phyloP scores from a whole-genome alignment of 345 rosid genomes.

The Aquilaria malaccensis region DNA sequence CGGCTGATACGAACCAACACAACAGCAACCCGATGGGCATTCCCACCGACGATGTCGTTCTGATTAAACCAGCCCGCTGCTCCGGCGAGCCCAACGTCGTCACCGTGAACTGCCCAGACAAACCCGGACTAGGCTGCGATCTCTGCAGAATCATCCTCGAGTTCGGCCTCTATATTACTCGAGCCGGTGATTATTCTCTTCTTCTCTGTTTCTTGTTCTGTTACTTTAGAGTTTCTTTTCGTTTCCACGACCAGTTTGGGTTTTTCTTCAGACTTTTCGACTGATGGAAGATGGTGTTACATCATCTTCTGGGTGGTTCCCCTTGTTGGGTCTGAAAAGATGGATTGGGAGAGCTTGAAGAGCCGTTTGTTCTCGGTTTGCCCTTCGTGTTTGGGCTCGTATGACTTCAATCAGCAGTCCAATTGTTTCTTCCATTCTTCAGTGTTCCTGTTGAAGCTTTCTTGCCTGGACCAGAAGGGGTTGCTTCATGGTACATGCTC shows the following conservation, averaged over 20 bases:
- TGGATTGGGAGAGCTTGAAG: slow-evolving; percentile 63
- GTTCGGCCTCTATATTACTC: slow-evolving; percentile 55
- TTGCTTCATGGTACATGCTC: slow-evolving; percentile 45
- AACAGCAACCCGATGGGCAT: slow-evolving; percentile 34
- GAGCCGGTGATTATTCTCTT: slow-evolving; percentile 35
- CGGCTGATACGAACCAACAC: too few species aligned
- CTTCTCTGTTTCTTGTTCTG: neutral
- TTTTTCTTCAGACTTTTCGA: slow-evolving; percentile 51
- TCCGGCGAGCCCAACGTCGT: slow-evolving; percentile 42
- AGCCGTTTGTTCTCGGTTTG: slow-evolving; percentile 47
- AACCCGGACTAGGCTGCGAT: slow-evolving; percentile 76
- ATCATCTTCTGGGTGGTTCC: slow-evolving; percentile 63
- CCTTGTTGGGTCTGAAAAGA: slow-evolving; percentile 16
- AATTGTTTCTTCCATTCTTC: slow-evolving; percentile 31
- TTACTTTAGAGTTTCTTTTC: neutral
- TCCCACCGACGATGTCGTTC: slow-evolving; percentile 52
- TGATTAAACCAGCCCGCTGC: slow-evolving; percentile 29
- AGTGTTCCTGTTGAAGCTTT: slow-evolving; percentile 51
- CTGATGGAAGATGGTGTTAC: slow-evolving; percentile 82
- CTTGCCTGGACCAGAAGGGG: slow-evolving; percentile 48
- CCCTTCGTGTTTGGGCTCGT: slow-evolving; percentile 41
- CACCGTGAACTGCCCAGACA: slow-evolving; percentile 77
- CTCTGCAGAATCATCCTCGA: slow-evolving; percentile 64
- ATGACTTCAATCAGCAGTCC: slow-evolving; percentile 29
- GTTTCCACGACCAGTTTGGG: neutral